These are phyloP conservation scores for Aspergillus unguis DNA, from an alignment of 2,329 filamentous ascomycete genomes.

Conservation along the genomic window DNA sequence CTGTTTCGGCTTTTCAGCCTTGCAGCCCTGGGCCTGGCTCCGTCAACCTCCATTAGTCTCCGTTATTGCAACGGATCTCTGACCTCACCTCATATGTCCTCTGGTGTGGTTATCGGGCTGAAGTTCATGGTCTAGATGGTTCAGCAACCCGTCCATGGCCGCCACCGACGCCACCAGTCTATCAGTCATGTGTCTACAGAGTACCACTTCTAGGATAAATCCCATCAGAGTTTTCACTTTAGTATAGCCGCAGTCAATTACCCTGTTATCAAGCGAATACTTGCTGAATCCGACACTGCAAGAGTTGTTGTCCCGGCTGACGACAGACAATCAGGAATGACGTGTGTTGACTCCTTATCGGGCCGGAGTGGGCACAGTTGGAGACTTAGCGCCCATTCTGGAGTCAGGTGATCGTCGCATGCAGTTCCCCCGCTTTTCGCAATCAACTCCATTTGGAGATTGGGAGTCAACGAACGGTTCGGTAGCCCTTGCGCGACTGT, in stretches of 20 bases:
- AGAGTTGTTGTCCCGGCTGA: background rate
- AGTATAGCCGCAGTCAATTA: background rate
- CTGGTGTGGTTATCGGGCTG: too few relatives aligned
- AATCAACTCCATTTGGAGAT: background rate
- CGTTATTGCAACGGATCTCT: background rate
- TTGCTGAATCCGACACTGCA: too few relatives aligned
- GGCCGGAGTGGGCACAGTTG: conserved; percentile 4
- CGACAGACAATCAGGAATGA: conserved; percentile 13
- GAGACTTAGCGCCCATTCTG: conserved; percentile 7
- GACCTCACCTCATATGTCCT: background rate
- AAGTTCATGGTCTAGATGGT: too few relatives aligned
- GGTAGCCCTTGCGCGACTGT: background rate
- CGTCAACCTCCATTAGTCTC: background rate
- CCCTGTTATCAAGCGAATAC: background rate
- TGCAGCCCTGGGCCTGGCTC: background rate
- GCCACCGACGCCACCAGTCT: conserved; percentile 26
- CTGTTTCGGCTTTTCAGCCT: background rate
- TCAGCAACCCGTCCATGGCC: too few relatives aligned
- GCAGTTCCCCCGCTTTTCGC: conserved; percentile 14
- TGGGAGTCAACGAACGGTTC: too few relatives aligned
- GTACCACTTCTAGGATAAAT: too few relatives aligned
- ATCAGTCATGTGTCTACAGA: too few relatives aligned
- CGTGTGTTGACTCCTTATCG: conserved; percentile 15
- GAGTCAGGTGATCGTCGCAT: conserved; percentile 25
- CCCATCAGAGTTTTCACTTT: background rate